Evolutionary conservation across 2,329 filamentous ascomycete genomes (phyloP), one percentile per base, ranked within the genome.

Genomic region (Arthrobotrys entomopaga): DNA sequence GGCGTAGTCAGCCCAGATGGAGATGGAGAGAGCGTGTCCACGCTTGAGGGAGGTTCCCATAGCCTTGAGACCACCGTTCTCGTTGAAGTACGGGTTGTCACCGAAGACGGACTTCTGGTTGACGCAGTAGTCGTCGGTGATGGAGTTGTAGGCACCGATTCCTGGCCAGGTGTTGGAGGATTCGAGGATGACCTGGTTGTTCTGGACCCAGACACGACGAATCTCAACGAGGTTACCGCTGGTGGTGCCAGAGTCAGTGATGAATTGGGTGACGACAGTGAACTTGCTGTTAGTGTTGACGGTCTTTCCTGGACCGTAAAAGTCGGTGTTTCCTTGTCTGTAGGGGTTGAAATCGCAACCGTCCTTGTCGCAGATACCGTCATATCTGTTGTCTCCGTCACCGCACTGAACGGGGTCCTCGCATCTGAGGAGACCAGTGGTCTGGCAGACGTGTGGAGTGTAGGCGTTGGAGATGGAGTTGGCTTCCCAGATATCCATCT

Each of bases 401-500:
- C 87, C 87, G 77, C 86, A 88, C 4, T 71, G 75, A 85, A 81
- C 19, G 83, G 83, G 0, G 80, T 79, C 2, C 15, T 16, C 42
- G 83, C 88, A 90, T 65, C 84, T 83, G 64, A 80, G 80, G 77
- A 86, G 84, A 58, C 83, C 84, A 50, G 82, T 80, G 70, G 80
- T 82, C 65, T 81, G 82, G 84, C 89, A 91, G 49, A 87, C 84
- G 80, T 91, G 89, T 16, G 89, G 87, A 4, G 89, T 91, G 79
- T 85, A 85, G 60, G 89, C 89, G 15, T 85, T 86, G 19, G 88
- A 86, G 79, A 89, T 85, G 77, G 83, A 84, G 84, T 91, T 90
- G 77, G 88, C 88, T 82, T 91, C 88, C 88, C 88, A 90, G 81
- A 89, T 84, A 78, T 90, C 88, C 85, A 91, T 88, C 81, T 90